phyloP scores from a whole-genome alignment of 179 eudicot species.

The Beta lomatogona region DNA sequence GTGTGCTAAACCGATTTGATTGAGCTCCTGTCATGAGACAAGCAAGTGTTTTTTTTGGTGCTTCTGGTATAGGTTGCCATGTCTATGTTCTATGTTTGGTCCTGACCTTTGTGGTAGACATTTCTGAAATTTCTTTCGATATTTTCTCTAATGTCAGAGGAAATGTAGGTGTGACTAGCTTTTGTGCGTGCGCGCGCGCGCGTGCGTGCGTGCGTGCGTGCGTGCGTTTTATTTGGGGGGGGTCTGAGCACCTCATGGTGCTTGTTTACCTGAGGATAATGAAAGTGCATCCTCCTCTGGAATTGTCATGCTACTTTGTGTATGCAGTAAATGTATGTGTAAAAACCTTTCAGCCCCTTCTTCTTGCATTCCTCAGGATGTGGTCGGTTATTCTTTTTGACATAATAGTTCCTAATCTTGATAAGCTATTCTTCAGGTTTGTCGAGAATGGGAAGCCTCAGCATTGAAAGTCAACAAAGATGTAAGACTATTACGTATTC shows the following conservation, averaged over 20 bases:
- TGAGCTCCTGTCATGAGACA: background rate
- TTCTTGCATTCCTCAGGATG: background rate
- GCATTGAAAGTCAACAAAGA: slow-evolving; percentile 73
- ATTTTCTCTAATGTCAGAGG: too few species aligned
- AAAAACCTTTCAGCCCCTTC: background rate
- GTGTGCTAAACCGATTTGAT: background rate
- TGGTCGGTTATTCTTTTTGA: background rate
- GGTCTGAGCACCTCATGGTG: background rate
- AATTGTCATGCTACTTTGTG: background rate
- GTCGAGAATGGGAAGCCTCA: slow-evolving; percentile 94
- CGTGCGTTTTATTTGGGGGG: too few species aligned
- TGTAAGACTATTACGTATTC: slow-evolving; percentile 79
- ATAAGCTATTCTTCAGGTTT: slow-evolving; percentile 53
- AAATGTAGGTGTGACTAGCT: too few species aligned
- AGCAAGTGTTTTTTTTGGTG: background rate
- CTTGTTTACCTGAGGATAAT: background rate
- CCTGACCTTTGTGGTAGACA: too few species aligned
- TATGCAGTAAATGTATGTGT: background rate
- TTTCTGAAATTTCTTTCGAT: too few species aligned
- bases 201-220: too few species aligned
- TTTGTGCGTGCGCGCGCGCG: too few species aligned
- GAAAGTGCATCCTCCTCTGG: background rate
- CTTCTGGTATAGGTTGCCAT: too few species aligned
- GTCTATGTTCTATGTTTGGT: too few species aligned
- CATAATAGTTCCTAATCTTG: background rate